These are phyloP conservation scores for Hippophae rhamnoides DNA, from an alignment of 306 rosid species.

Conservation along the genomic window DNA sequence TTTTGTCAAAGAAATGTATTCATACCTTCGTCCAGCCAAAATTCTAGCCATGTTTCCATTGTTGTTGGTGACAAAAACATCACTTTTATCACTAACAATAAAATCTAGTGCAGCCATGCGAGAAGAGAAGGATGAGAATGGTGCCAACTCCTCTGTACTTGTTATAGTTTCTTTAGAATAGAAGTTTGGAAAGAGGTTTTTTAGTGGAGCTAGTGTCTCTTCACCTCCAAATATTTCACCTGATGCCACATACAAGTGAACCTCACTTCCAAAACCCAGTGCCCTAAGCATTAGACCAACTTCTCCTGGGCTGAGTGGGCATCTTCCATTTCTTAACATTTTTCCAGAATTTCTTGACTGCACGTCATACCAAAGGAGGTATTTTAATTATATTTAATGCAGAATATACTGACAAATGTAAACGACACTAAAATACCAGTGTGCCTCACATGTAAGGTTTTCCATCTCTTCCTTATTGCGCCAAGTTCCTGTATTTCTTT, in stretches of 20 bases:
- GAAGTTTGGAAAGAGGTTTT: not conserved
- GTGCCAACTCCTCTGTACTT: slow-evolving; percentile 55
- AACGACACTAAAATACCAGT: slow-evolving; percentile 6
- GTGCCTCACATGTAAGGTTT: slow-evolving; percentile 60
- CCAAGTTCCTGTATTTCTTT: slow-evolving; percentile 68
- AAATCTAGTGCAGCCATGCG: slow-evolving; percentile 95
- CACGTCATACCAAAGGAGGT: slow-evolving; percentile 15
- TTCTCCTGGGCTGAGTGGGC: slow-evolving; percentile 93
- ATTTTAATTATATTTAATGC: slow-evolving; percentile 15
- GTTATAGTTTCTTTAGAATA: slow-evolving; percentile 19
- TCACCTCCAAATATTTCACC: not conserved
- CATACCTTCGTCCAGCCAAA: slow-evolving; percentile 82
- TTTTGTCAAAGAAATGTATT: not conserved
- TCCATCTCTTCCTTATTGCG: slow-evolving; percentile 70
- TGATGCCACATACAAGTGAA: not conserved
- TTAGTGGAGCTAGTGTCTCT: not conserved
- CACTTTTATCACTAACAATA: slow-evolving; percentile 68
- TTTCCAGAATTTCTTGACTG: slow-evolving; percentile 68
- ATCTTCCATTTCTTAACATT: slow-evolving; percentile 72
- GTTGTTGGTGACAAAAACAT: slow-evolving; percentile 79
- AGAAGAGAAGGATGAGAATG: slow-evolving; percentile 68
- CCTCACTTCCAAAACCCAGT: slow-evolving; percentile 6
- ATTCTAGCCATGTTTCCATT: slow-evolving; percentile 98
- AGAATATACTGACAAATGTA: not conserved
- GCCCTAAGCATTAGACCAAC: slow-evolving; percentile 93